Conservation (phyloP, 2,329 filamentous ascomycete genomes). For the Emmonsiellopsis sp. region DNA sequence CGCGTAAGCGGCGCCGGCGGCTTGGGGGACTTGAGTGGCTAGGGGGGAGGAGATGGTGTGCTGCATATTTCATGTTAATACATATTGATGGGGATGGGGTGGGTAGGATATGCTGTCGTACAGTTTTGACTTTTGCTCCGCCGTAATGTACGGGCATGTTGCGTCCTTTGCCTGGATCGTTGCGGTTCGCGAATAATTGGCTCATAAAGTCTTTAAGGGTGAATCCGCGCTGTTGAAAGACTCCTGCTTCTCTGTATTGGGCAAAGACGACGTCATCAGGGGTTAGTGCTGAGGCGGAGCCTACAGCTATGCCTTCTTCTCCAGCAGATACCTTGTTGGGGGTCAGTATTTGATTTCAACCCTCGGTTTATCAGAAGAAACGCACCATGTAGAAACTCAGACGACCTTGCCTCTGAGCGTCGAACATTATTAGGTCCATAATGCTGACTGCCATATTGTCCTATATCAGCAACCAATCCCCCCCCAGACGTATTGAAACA, state of each 20-base stretch:
- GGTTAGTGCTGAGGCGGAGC: constrained; percentile 73
- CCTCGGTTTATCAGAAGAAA: background rate
- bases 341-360: constrained; percentile 1
- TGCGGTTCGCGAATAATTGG: constrained; percentile 80
- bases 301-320: constrained; percentile 89
- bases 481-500: background rate
- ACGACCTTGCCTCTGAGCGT: constrained; percentile 89
- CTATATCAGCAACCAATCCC: background rate
- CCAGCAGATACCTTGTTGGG: constrained; percentile 58
- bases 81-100: background rate
- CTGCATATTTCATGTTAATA: constrained; percentile 29
- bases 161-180: constrained; percentile 70
- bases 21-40: constrained; percentile 83
- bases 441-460: constrained; percentile 50
- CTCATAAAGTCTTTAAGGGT: constrained; percentile 86
- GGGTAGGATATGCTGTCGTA: constrained; percentile 33
- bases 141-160: constrained; percentile 99
- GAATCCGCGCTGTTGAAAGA: constrained; percentile 84
- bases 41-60: constrained; percentile 80
- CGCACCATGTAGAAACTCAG: constrained; percentile 91
- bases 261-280: constrained; percentile 84
- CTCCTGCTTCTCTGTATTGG: constrained; percentile 89
- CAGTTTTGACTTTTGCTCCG: constrained; percentile 72
- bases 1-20: constrained; percentile 77
- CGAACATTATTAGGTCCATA: constrained; percentile 97